Conservation (phyloP, 768 basidiomycete genomes). For the Agrocybe chaxingu region DNA sequence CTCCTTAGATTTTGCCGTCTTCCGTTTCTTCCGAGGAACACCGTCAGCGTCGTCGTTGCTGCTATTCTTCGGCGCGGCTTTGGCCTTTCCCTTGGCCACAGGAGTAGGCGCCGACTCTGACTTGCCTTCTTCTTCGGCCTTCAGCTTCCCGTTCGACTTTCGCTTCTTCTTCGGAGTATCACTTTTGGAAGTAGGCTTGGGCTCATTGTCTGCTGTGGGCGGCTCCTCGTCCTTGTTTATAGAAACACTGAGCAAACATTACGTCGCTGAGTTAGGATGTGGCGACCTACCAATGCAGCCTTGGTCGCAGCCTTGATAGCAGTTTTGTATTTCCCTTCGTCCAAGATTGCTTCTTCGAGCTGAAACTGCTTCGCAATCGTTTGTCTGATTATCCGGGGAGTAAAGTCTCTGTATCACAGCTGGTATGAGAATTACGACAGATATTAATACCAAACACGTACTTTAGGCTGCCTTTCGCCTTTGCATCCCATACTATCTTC, state of each 20-base stretch:
- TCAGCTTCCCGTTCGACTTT: constrained; percentile 1
- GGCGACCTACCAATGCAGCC: constrained; percentile 32
- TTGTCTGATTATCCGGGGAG: constrained; percentile 47
- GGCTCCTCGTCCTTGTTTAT: constrained; percentile 10
- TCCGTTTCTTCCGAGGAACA: constrained; percentile 8
- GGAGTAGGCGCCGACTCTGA: constrained; percentile 4
- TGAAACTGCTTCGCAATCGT: constrained; percentile 44
- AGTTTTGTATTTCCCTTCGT: constrained; percentile 39
- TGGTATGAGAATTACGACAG: neutral
- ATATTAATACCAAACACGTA: constrained; percentile 9
- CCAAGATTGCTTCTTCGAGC: constrained; percentile 43
- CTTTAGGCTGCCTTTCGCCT: constrained; percentile 26
- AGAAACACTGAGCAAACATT: neutral
- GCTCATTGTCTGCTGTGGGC: constrained; percentile 2
- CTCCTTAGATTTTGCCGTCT: constrained; percentile 6
- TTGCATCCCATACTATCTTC: constrained; percentile 24
- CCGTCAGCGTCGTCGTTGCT: constrained; percentile 6
- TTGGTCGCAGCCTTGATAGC: constrained; percentile 41
- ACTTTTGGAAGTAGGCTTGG: constrained; percentile 7
- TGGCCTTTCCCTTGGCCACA: neutral
- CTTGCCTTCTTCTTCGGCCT: constrained; percentile 5
- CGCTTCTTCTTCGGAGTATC: constrained; percentile 5
- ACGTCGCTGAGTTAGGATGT: neutral
- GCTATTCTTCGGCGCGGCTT: constrained; percentile 2
- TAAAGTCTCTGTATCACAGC: constrained; percentile 31